Conservation (phyloP, 2,329 filamentous ascomycete species). For the Ciborinia camelliae region DNA sequence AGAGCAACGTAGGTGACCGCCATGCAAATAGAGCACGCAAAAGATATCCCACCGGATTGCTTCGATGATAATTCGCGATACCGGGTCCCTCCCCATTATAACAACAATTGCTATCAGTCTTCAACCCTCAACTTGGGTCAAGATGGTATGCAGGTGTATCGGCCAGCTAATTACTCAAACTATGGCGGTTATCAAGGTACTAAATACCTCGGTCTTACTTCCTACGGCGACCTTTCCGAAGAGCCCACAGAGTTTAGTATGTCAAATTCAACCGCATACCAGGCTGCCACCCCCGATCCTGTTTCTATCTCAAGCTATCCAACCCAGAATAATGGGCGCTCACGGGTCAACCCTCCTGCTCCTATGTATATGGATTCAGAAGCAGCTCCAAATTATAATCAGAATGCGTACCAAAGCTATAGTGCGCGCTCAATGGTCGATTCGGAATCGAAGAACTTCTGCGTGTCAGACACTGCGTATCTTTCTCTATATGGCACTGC, state of each 20-base stretch:
- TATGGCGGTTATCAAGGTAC: conserved; percentile 9
- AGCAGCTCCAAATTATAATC: conserved; percentile 1
- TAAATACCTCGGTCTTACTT: background rate
- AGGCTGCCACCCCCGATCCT: background rate
- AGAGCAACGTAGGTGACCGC: conserved; percentile 30
- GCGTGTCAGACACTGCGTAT: background rate
- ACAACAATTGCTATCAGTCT: background rate
- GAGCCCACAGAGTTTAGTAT: conserved; percentile 8
- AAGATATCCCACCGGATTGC: conserved; percentile 5
- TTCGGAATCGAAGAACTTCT: conserved; percentile 15
- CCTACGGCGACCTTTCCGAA: conserved; percentile 4
- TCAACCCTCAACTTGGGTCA: background rate
- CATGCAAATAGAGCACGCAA: conserved; percentile 5
- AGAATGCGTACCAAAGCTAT: conserved; percentile 10
- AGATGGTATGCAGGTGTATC: background rate
- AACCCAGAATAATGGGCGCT: background rate
- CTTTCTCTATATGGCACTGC: background rate
- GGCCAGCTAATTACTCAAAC: background rate
- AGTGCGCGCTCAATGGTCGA: conserved; percentile 3
- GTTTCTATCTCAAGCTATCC: conserved; percentile 17
- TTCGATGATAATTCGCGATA: conserved; percentile 12
- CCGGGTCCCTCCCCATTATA: background rate
- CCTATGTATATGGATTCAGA: conserved; percentile 10
- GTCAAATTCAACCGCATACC: conserved; percentile 3
- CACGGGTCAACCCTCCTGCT: background rate